Evolutionary conservation across 2,329 filamentous ascomycete genomes (phyloP), one percentile per base, ranked within the genome.

Genomic region (Aspergillus phoenicis): DNA sequence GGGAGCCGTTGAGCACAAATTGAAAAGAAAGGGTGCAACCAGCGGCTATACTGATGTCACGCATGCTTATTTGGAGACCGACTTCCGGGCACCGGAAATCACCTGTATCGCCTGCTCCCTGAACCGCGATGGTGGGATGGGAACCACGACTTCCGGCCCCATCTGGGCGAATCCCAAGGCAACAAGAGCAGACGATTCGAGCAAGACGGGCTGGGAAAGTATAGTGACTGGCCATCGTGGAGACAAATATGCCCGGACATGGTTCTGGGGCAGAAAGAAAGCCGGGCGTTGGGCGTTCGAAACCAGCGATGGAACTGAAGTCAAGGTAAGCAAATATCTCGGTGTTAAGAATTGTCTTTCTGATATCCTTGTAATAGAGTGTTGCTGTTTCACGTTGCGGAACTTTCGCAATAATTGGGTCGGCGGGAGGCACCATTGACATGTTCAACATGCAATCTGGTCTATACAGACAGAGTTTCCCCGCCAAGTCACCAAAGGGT

Each of bases 381-480:
- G 92, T 99, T 20, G 86, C 93, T 10, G 89, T 99, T 62, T 97
- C 91, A 57, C 85, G 91, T 1, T 99, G 95, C 70, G 95, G 95
- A 59, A 97, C 91, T 1, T 99, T 99, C 80, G 93, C 93, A 2
- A 79, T 98, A 4, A 84, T 99, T 22, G 95, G 95, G 1, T 97
- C 94, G 1, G 87, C 87, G 30, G 87, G 85, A 39, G 95, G 95
- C 45, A 86, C 87, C 36, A 88, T 99, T 59, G 93, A 97, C 75
- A 94, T 96, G 89, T 98, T 91, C 84, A 99, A 99, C 74, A 81
- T 99, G 61, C 95, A 99, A 75, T 98, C 95, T 48, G 95, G 95
- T 48, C 82, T 89, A 20, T 91, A 96, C 75, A 88, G 94, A 60
- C 92, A 96, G 71, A 87, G 90, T 17, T 99, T 96, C 75, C 95